A percentile compares a stretch with the other conserved stretches of the same genome.
Evolutionary conservation across 73 alveolate genomes (phyloP).

Genomic region (Paramecium sonneborni): DNA sequence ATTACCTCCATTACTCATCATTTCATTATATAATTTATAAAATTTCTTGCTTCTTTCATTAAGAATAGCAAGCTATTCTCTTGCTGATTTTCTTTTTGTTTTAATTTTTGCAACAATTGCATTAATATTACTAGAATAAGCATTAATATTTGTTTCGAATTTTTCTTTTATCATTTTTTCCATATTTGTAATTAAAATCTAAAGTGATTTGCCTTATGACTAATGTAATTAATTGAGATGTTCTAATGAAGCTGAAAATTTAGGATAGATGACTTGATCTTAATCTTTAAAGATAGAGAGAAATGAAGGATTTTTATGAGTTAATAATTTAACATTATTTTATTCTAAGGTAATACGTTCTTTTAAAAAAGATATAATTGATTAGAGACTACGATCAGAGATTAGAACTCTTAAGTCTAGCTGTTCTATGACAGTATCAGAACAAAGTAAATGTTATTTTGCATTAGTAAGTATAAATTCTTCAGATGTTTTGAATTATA

Average conservation of each 20-base stretch:
- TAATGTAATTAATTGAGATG: not conserved
- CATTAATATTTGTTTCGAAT: slow-evolving; percentile 1
- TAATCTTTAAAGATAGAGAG: not conserved
- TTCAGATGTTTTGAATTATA: not conserved
- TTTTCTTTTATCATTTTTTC: slow-evolving; percentile 45
- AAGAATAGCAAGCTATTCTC: not conserved
- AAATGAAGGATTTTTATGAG: not conserved
- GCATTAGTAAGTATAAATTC: not conserved
- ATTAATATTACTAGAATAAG: not conserved
- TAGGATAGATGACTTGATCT: not conserved
- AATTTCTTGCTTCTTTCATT: slow-evolving; percentile 18
- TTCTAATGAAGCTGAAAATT: not conserved
- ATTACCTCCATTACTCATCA: slow-evolving; percentile 53
- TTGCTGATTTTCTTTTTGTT: not conserved
- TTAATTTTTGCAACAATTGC: not conserved
- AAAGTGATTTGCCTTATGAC: not conserved
- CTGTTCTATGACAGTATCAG: not conserved
- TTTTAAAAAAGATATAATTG: not conserved
- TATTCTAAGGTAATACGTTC: not conserved
- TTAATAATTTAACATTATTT: not conserved
- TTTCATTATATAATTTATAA: slow-evolving; percentile 11
- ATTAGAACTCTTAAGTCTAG: not conserved
- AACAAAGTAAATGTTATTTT: not conserved
- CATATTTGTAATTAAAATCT: not conserved
- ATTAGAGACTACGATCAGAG: not conserved